These are phyloP conservation scores for Starmerella vitae DNA, from an alignment of 805 yeast genomes.

Conservation along the genomic window DNA sequence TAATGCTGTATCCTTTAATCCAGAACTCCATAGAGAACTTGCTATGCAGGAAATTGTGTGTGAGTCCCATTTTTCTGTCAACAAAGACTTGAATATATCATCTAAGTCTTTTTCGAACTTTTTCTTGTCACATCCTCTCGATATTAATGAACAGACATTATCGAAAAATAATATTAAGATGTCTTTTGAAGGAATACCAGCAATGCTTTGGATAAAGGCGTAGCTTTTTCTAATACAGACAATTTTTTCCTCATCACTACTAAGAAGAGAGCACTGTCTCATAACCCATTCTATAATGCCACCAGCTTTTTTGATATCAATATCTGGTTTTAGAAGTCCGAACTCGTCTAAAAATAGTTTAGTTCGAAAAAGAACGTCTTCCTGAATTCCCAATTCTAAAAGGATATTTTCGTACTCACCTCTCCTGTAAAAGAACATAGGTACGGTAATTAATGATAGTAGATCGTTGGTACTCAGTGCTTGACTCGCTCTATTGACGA, in stretches of 20 bases:
- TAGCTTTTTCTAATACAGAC: background rate
- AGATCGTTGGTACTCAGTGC: background rate
- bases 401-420: background rate
- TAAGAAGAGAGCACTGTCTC: background rate
- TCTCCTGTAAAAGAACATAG: background rate
- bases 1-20: background rate
- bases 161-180: background rate
- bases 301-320: background rate
- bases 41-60: background rate
- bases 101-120: background rate
- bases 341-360: background rate
- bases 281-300: background rate
- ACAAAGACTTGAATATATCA: background rate
- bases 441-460: background rate
- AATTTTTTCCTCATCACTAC: constrained; percentile 2
- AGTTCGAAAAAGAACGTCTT: background rate
- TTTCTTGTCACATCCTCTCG: background rate
- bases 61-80: background rate
- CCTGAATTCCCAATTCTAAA: background rate
- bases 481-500: background rate
- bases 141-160: background rate
- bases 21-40: background rate
- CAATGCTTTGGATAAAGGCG: background rate
- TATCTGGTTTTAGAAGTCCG: background rate
- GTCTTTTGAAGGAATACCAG: background rate